A percentile compares a stretch with the other conserved stretches of the same genome.
phyloP scores from a whole-genome alignment of 805 yeast genomes.

The Ascoidea rubescens region DNA sequence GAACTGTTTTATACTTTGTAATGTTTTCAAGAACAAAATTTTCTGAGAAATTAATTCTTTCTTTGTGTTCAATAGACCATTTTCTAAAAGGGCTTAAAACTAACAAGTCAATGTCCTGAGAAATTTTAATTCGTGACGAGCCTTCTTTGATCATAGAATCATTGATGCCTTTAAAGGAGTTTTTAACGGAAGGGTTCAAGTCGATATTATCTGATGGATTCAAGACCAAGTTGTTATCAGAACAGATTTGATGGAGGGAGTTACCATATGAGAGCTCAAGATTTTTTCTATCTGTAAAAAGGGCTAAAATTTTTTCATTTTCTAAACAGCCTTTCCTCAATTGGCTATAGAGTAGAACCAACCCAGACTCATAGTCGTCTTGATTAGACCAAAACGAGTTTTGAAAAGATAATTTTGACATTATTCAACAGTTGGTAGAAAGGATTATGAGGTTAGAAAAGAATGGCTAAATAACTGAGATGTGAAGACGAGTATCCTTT shows the following conservation, averaged over 20 bases:
- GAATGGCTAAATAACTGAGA: no score
- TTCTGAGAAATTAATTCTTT: constrained; percentile 50
- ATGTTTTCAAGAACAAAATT: constrained; percentile 35
- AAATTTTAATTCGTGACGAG: constrained; percentile 41
- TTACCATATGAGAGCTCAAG: neutral
- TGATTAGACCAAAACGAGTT: neutral
- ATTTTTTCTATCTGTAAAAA: neutral
- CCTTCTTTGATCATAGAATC: constrained; percentile 46
- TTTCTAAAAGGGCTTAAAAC: constrained; percentile 59
- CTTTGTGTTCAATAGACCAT: constrained; percentile 66
- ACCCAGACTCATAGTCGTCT: neutral
- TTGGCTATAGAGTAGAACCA: neutral
- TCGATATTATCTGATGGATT: constrained; percentile 24
- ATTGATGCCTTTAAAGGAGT: constrained; percentile 45
- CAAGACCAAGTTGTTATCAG: neutral
- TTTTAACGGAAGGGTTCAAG: constrained; percentile 43
- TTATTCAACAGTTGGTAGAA: no score
- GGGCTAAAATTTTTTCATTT: neutral
- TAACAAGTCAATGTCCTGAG: constrained; percentile 40
- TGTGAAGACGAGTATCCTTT: no score
- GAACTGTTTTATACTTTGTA: constrained; percentile 34
- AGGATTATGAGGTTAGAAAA: no score
- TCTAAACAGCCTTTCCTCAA: neutral
- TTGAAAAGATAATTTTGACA: neutral
- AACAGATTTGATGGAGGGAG: neutral